phyloP scores from a whole-genome alignment of 208 protist genomes.

The Trypanosoma rangeli region DNA sequence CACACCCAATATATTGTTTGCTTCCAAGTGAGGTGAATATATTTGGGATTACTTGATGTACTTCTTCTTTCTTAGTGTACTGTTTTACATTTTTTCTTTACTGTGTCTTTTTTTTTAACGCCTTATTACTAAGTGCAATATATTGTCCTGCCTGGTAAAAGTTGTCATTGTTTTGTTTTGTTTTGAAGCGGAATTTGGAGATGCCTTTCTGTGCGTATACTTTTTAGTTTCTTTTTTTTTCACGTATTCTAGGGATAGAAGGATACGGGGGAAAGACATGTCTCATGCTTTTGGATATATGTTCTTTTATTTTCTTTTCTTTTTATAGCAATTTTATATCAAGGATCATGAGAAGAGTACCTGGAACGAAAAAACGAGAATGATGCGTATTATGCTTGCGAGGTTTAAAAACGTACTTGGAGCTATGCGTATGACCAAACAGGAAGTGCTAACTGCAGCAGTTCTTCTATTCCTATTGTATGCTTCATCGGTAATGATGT shows the following conservation, averaged over 20 bases:
- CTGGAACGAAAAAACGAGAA: background rate
- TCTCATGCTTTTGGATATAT: too few relatives aligned
- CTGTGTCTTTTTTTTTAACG: conserved; percentile 13
- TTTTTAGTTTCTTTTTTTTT: too few relatives aligned
- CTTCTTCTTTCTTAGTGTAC: conserved; percentile 13
- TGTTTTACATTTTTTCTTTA: conserved; percentile 10
- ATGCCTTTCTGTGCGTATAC: background rate
- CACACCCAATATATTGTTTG: conserved; percentile 15
- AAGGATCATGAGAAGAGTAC: background rate
- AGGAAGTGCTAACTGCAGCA: conserved; percentile 10
- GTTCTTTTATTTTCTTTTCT: background rate
- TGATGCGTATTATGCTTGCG: background rate
- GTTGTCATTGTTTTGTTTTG: too few relatives aligned
- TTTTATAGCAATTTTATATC: background rate
- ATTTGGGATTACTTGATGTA: background rate
- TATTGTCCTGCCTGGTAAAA: too few relatives aligned
- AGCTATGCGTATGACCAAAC: conserved; percentile 12
- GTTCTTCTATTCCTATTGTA: conserved; percentile 32
- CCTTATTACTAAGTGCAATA: conserved; percentile 13
- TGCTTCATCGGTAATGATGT: conserved; percentile 42
- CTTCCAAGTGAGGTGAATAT: conserved; percentile 20
- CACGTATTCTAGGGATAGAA: too few relatives aligned
- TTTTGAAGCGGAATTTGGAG: background rate
- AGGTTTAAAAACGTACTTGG: background rate
- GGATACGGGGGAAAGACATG: too few relatives aligned